Evolutionary conservation across 225 moss, liverwort and hornwort genomes (phyloP).

Genomic region (Polytrichum commune): DNA sequence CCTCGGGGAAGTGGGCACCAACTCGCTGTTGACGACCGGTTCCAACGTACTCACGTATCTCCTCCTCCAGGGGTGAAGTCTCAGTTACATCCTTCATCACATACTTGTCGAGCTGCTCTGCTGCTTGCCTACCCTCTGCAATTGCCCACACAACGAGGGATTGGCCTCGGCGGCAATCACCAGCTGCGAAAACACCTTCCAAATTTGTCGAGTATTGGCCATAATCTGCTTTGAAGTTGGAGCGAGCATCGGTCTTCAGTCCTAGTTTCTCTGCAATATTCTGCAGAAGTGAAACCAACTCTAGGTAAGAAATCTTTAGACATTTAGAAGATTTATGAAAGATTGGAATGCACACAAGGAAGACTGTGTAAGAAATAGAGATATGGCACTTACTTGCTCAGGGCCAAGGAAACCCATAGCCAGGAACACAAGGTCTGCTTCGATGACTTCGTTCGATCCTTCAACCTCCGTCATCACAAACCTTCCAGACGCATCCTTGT

Average conservation of each 20-base stretch:
- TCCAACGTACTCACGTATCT: constrained; percentile 24
- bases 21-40: constrained; percentile 11
- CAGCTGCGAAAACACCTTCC: constrained; percentile 75
- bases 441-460: constrained; percentile 57
- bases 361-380: not conserved
- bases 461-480: constrained; percentile 63
- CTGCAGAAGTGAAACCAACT: constrained; percentile 20
- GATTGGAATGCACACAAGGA: too few relatives aligned
- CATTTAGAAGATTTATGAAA: too few relatives aligned
- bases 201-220: constrained; percentile 65
- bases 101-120: constrained; percentile 50
- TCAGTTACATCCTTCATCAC: constrained; percentile 33
- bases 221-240: constrained; percentile 65
- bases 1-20: constrained; percentile 28
- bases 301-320: too few relatives aligned
- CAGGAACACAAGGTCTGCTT: constrained; percentile 59
- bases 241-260: constrained; percentile 56
- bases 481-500: constrained; percentile 51
- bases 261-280: constrained; percentile 72
- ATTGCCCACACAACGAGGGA: constrained; percentile 80
- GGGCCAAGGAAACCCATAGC: constrained; percentile 79
- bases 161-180: constrained; percentile 67
- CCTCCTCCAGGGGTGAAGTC: constrained; percentile 15
- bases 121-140: constrained; percentile 62
- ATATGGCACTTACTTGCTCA: constrained; percentile 51